These are phyloP conservation scores for Cardamine resedifolia DNA, from an alignment of 345 rosid genomes.

Conservation along the genomic window DNA sequence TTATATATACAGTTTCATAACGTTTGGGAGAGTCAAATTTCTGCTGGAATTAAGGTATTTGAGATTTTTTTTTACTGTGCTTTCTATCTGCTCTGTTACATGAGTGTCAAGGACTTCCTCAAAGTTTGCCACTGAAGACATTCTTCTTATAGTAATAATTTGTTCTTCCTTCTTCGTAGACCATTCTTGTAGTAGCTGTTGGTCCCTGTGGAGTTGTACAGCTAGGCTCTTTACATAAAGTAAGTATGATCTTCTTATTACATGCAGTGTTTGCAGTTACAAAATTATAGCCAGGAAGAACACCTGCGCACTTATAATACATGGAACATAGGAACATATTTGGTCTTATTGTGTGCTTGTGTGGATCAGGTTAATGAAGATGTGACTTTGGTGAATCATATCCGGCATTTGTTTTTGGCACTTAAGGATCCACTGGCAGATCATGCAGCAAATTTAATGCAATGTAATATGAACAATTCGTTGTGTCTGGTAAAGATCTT, in stretches of 20 bases:
- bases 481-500: conserved; percentile 50
- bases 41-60: conserved; percentile 75
- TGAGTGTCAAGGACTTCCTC: conserved; percentile 14
- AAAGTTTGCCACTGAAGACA: not conserved
- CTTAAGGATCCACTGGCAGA: conserved; percentile 55
- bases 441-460: conserved; percentile 44
- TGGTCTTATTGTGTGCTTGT: conserved; percentile 28
- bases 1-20: conserved; percentile 63
- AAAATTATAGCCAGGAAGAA: not conserved
- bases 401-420: conserved; percentile 59
- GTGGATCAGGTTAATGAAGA: conserved; percentile 71
- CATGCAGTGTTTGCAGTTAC: not conserved
- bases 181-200: conserved; percentile 71
- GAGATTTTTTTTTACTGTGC: conserved; percentile 3
- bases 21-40: conserved; percentile 78
- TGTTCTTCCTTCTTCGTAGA: conserved; percentile 46
- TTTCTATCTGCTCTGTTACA: not conserved
- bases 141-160: not conserved
- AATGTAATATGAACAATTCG: conserved; percentile 46
- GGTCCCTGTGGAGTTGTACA: conserved; percentile 84
- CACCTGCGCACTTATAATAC: not conserved
- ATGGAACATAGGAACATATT: not conserved
- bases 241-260: conserved; percentile 41
- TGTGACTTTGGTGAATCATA: conserved; percentile 57
- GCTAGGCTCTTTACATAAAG: conserved; percentile 76